Base-by-base conservation (phyloP, 441 rosid genomes). In the Adansonia gregorii region DNA sequence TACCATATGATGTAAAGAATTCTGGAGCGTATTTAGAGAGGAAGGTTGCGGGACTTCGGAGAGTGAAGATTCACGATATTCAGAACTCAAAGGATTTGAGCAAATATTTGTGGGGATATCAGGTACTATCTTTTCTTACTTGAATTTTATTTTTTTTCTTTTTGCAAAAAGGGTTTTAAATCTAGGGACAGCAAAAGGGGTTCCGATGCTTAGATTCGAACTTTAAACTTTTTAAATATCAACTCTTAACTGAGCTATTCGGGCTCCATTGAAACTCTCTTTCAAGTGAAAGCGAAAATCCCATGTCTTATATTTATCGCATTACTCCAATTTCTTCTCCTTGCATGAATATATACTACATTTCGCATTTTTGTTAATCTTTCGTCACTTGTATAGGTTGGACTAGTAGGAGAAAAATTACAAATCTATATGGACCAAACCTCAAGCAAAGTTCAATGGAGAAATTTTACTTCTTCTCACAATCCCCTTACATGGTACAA, bases 401-500 rank as follows among this genome's bases (percentile, higher is more conserved):
- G 95, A 46, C 70, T 89, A 15, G 2, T 73, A 1, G 93, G 95
- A 51, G 95, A 91, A 86, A 84, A 73, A 15, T 59, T 76, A 54
- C 78, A 83, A 70, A 78, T 88, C 46, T 91, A 84, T 69, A 66
- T 66, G 35, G 79, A 79, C 1, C 48, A 67, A 41, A 81, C 88
- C 60, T 81, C 88, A 59, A 79, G 14, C 49, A 80, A 77, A 70
- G 78, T 89, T 75, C 85, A 48, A 10, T 89, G 93, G 95, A 78
- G 20, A 8, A 72, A 65, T 6, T 79, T 78, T 48, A 79, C 78
- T 72, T 77, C 86, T 24, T 24, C 84, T 64, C 74, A 49, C 27
- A 78, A 55, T 39, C 84, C 77, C 22, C 86, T 88, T 5, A 87
- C 87, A 59, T 91, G 92, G 93, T 89, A 88, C 61, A 89, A 91